These are phyloP conservation scores for Penicillium goetzii DNA, from an alignment of 495 filamentous ascomycete genomes.

Conservation along the genomic window DNA sequence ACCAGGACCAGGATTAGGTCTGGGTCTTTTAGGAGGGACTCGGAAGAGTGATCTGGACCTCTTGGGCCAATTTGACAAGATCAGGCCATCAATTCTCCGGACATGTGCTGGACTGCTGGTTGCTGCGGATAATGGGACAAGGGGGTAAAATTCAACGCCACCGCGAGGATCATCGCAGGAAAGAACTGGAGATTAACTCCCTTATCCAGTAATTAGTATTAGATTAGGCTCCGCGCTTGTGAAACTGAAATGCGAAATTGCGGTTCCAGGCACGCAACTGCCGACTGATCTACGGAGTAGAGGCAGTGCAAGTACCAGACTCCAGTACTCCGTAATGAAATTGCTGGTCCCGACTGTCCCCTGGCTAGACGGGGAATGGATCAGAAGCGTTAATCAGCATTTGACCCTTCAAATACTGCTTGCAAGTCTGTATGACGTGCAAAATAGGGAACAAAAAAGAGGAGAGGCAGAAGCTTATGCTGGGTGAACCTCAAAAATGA, in stretches of 20 bases:
- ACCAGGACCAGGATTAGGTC: too few relatives aligned
- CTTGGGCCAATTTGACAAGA: not conserved
- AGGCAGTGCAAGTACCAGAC: not conserved
- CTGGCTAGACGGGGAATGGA: not conserved
- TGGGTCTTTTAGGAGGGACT: not conserved
- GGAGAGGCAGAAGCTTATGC: conserved; percentile 14
- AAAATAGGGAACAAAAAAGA: not conserved
- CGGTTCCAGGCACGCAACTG: not conserved
- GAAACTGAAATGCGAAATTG: not conserved
- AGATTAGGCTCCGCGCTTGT: not conserved
- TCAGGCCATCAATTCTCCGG: not conserved
- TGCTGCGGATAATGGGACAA: not conserved
- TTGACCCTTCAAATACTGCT: not conserved
- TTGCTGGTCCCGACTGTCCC: not conserved
- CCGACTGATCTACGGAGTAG: not conserved
- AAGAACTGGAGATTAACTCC: not conserved
- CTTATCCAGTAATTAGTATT: not conserved
- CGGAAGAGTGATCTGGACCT: not conserved
- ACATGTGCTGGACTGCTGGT: not conserved
- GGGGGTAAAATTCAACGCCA: not conserved
- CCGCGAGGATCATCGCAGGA: not conserved
- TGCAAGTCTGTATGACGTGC: conserved; percentile 11
- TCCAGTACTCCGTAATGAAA: not conserved
- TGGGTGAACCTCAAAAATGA: conserved; percentile 15
- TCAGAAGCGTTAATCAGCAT: not conserved